Base-by-base conservation (phyloP, 257 asterid genomes). In the Marsdenia floribunda region DNA sequence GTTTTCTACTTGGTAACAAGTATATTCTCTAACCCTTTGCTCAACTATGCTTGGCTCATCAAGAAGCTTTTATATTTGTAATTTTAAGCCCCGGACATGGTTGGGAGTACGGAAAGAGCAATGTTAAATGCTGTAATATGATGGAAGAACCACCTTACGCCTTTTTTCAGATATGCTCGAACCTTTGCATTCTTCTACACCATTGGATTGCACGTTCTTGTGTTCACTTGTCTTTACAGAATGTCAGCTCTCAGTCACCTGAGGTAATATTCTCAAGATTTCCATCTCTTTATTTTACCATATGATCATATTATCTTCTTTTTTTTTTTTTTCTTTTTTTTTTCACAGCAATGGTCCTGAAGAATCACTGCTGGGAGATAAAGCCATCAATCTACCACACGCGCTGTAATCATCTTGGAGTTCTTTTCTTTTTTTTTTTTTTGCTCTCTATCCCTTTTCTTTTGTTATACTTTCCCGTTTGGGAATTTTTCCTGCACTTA, bases 221-320 rank as follows among this genome's bases (percentile, higher is more conserved):
- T 95, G 54, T 95, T 95, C 86, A 90, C 98, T 74, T 92, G 98
- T 85, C 90, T 95, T 74, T 95, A 95, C 84, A 83, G 99, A 80
- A 95, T 95, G 99, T 92, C 98, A 38, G 96, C 99, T 76, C 82
- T 88, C 73, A 95, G 98, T 90, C 86, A 92, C 87, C 91, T 91
- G 78, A 88, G 99, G 99, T 94, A 68, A 70, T 58, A 6, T 44
- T 52, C 19, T 54, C 35, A 29, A 5, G 11, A 7, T 19, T 15
- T 22, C 8, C 37, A 6, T 73, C 24, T 52, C 38, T 49, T 52
- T 57, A 49, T 59, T 71, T 72, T 64, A 19, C 64, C 68, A 50
- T 46, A 3, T 70, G 63, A 38, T 64, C 57, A 10, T 40, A 11
- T 58, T 50, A 47, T 44, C 44, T 40, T 29, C 2, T 3, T 13